A percentile compares a stretch with the other conserved stretches of the same genome.
These are phyloP conservation scores for Citrus cavaleriei DNA, from an alignment of 345 rosid genomes.

Conservation along the genomic window DNA sequence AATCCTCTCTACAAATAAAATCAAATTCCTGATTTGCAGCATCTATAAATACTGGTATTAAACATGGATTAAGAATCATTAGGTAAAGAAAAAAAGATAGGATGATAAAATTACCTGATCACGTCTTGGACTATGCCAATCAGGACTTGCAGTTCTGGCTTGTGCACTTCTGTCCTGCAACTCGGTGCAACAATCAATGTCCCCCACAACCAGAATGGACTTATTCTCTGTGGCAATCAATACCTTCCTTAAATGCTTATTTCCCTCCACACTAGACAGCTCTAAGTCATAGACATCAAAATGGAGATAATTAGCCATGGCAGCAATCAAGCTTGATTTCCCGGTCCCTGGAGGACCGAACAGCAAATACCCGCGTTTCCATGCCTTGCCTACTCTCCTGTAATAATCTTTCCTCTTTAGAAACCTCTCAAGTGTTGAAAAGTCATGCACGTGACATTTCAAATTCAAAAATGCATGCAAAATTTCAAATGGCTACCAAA, in stretches of 20 bases:
- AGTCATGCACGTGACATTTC: too few species aligned
- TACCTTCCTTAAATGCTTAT: constrained; percentile 17
- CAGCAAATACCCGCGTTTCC: constrained; percentile 6
- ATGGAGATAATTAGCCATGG: constrained; percentile 20
- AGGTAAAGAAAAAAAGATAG: neutral
- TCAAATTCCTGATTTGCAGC: too few species aligned
- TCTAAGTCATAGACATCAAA: constrained; percentile 21
- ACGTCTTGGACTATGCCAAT: neutral
- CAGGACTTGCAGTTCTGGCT: neutral
- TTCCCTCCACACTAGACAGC: constrained; percentile 16
- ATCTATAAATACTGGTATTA: neutral
- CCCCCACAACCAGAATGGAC: too few species aligned
- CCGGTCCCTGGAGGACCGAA: constrained; percentile 31
- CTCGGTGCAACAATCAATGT: neutral
- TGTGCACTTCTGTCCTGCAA: constrained; percentile 10
- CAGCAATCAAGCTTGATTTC: constrained; percentile 33
- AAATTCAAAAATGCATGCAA: too few species aligned
- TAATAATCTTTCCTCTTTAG: constrained; percentile 25
- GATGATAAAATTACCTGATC: neutral
- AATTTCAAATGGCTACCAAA: too few species aligned
- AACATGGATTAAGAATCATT: neutral
- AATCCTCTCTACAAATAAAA: neutral
- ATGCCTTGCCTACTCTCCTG: constrained; percentile 28
- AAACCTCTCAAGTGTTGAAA: constrained; percentile 28
- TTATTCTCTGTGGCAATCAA: constrained; percentile 6